A percentile compares a stretch with the other conserved stretches of the same genome.
phyloP scores from a whole-genome alignment of 2,329 filamentous ascomycete species.

The Cladosporium halotolerans region DNA sequence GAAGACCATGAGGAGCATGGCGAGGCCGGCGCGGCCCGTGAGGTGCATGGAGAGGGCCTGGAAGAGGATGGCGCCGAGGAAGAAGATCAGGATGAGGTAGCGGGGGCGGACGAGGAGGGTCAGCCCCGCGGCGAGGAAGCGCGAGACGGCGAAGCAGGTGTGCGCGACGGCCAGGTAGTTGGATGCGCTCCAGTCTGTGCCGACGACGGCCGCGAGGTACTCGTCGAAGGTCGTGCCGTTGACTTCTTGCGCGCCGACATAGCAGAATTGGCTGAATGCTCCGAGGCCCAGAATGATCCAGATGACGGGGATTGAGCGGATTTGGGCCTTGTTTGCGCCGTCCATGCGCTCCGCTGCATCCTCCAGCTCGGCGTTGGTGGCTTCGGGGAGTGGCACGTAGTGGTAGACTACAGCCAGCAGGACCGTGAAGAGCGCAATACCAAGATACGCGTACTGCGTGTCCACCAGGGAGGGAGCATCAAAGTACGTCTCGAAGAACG shows the following conservation, averaged over 20 bases:
- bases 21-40: slow-evolving; percentile 38
- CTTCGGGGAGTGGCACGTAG: slow-evolving; percentile 57
- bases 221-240: slow-evolving; percentile 43
- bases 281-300: slow-evolving; percentile 52
- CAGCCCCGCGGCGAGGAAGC: slow-evolving; percentile 50
- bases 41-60: slow-evolving; percentile 47
- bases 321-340: slow-evolving; percentile 42
- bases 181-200: slow-evolving; percentile 27
- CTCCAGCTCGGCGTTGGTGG: slow-evolving; percentile 54
- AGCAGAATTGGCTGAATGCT: slow-evolving; percentile 52
- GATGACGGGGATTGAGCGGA: slow-evolving; percentile 44
- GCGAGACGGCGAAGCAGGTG: slow-evolving; percentile 51
- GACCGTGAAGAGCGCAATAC: slow-evolving; percentile 56
- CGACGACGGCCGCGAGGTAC: slow-evolving; percentile 38
- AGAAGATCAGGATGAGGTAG: slow-evolving; percentile 50
- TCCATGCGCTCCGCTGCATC: slow-evolving; percentile 47
- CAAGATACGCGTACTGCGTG: slow-evolving; percentile 60
- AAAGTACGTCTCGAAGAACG: slow-evolving; percentile 46
- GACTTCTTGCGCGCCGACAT: slow-evolving; percentile 55
- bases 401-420: slow-evolving; percentile 54
- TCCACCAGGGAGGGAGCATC: slow-evolving; percentile 50
- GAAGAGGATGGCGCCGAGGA: slow-evolving; percentile 48
- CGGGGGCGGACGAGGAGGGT: slow-evolving; percentile 53
- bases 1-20: slow-evolving; percentile 47
- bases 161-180: slow-evolving; percentile 50